These are phyloP conservation scores for Iris macrosiphon DNA, from an alignment of 106 monocot species.

Conservation along the genomic window DNA sequence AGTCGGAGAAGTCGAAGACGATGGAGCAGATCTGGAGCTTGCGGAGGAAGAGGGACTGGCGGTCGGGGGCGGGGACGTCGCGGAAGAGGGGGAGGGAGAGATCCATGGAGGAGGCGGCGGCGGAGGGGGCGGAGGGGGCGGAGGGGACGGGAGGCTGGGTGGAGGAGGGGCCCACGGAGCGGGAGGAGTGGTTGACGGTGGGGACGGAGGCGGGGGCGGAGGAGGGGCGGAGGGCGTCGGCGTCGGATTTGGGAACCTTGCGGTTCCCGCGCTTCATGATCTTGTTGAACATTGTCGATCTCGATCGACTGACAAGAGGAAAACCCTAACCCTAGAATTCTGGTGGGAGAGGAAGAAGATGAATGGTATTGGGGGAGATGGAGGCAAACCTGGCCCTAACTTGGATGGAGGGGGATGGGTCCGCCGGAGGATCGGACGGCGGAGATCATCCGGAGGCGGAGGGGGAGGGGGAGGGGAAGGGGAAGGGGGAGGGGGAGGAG, in stretches of 20 bases:
- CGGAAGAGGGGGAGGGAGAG: slow-evolving; percentile 29
- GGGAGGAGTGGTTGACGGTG: not conserved
- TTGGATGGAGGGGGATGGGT: no score
- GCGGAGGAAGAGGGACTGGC: slow-evolving; percentile 26
- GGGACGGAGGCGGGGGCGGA: not conserved
- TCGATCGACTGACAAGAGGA: not conserved
- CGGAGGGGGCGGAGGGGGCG: not conserved
- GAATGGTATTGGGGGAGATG: no score
- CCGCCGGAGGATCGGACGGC: no score
- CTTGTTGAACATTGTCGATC: slow-evolving; percentile 17
- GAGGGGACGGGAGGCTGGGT: not conserved
- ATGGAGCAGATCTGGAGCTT: slow-evolving; percentile 43
- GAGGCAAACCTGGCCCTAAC: no score
- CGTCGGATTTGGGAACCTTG: slow-evolving; percentile 23
- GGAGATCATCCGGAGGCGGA: no score
- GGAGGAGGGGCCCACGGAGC: not conserved
- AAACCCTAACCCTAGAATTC: not conserved
- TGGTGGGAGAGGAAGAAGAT: no score
- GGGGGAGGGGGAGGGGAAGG: no score
- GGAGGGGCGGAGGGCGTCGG: slow-evolving; percentile 6
- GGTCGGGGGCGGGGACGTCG: slow-evolving; percentile 31
- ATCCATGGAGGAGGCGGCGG: not conserved
- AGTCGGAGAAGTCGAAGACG: slow-evolving; percentile 38
- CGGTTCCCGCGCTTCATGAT: slow-evolving; percentile 22
- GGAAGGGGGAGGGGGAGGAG: no score